Percentiles rank a stretch among this genome's conserved stretches.
Evolutionary conservation across 2,329 filamentous ascomycete genomes (phyloP).

Genomic region (Corniculantispora saksenae): DNA sequence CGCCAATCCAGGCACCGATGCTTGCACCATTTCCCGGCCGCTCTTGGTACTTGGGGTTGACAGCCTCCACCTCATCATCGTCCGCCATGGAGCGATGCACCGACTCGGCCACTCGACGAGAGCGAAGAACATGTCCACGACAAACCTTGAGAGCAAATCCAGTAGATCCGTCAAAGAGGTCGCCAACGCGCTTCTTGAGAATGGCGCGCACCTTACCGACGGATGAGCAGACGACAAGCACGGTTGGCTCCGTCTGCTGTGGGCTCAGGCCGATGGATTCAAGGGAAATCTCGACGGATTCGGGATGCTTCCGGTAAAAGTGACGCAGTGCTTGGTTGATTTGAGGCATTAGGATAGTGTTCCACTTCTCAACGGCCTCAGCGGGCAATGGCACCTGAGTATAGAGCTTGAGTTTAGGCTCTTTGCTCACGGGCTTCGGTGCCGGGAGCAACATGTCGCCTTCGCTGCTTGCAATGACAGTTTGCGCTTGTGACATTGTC

Average conservation of each 20-base stretch:
- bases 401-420: constrained; percentile 56
- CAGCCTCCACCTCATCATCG: constrained; percentile 42
- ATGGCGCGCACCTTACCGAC: constrained; percentile 72
- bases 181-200: constrained; percentile 66
- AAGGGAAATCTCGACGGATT: constrained; percentile 77
- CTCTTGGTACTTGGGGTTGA: constrained; percentile 77
- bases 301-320: constrained; percentile 71
- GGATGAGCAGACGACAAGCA: constrained; percentile 75
- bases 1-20: constrained; percentile 85
- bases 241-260: constrained; percentile 67
- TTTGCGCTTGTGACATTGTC: not conserved
- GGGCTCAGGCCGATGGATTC: constrained; percentile 72
- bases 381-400: constrained; percentile 59
- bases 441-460: not conserved
- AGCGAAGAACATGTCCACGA: constrained; percentile 66
- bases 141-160: constrained; percentile 71
- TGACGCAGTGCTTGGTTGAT: constrained; percentile 70
- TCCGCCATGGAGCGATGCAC: constrained; percentile 35
- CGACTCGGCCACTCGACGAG: constrained; percentile 44
- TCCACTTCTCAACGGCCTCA: constrained; percentile 70
- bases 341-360: constrained; percentile 68
- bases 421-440: constrained; percentile 18
- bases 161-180: constrained; percentile 63
- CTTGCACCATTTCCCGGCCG: constrained; percentile 83
- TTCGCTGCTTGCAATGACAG: not conserved